Evolutionary conservation across 2,329 filamentous ascomycete species (phyloP), one percentile per base, ranked within the genome.

Genomic region (Colletotrichum salicis): DNA sequence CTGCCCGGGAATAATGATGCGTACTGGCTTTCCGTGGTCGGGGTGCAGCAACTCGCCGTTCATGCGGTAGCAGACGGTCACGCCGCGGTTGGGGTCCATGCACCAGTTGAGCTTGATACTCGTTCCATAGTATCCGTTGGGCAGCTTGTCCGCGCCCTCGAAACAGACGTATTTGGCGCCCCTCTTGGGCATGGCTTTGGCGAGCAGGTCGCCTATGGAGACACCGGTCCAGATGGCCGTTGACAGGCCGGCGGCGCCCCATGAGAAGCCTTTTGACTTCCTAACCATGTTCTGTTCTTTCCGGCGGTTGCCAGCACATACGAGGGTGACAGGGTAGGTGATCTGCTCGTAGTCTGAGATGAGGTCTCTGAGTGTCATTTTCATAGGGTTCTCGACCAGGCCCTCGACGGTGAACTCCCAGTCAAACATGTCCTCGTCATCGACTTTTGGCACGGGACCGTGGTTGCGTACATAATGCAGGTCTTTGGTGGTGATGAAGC

Each of bases 391-490:
- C 70, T 94, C 90, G 3, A 97, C 95, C 73, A 97, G 84, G 80
- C 95, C 95, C 82, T 97, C 94, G 31, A 98, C 87, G 0, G 90
- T 90, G 70, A 97, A 93, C 67, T 94, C 89, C 95, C 95, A 98
- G 76, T 92, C 88, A 54, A 91, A 87, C 70, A 94, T 90, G 4
- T 93, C 90, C 29, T 89, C 85, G 74, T 97, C 93, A 10, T 87
- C 85, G 22, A 96, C 93, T 67, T 89, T 84, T 1, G 95, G 95
- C 8, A 97, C 95, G 0, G 90, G 85, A 15, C 95, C 95, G 84
- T 98, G 95, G 77, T 97, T 98, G 45, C 95, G 87, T 10, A 98
- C 95, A 80, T 97, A 98, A 82, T 97, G 96, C 1, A 98, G 85
- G 76, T 97, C 93, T 13, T 94, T 93, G 51, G 92, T 94, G 1